Percentiles rank a stretch among this genome's conserved stretches.
phyloP scores from a whole-genome alignment of 441 rosid genomes.

The Populus hybrid region DNA sequence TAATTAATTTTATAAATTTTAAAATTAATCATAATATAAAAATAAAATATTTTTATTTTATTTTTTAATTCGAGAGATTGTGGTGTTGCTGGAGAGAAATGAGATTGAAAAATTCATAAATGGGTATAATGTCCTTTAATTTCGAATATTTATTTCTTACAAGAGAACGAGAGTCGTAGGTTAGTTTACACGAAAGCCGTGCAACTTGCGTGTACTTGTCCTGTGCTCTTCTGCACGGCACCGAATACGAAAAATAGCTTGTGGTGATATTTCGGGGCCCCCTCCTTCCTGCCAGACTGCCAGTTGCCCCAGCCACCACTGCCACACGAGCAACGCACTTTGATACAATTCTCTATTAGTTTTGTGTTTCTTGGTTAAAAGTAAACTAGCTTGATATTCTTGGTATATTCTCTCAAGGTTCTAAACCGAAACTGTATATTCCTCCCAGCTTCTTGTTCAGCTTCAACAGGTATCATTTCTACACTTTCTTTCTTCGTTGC shows the following conservation, averaged over 20 bases:
- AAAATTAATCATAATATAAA: too few species aligned
- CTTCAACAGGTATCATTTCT: not conserved
- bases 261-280: not conserved
- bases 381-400: not conserved
- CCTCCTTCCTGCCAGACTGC: not conserved
- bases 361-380: not conserved
- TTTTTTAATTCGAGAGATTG: not conserved
- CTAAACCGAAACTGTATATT: not conserved
- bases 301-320: not conserved
- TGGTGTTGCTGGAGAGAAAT: not conserved
- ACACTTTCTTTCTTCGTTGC: not conserved
- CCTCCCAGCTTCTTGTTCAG: not conserved
- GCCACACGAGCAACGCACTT: not conserved
- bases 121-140: too few species aligned
- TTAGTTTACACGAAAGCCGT: not conserved
- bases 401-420: too few species aligned
- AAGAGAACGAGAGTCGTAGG: not conserved
- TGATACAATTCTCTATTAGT: not conserved
- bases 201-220: not conserved
- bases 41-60: too few species aligned
- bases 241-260: not conserved
- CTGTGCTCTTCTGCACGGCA: not conserved
- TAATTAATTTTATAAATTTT: too few species aligned
- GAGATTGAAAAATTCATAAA: not conserved
- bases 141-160: too few species aligned